Percentiles rank a stretch among this genome's conserved stretches.
These are phyloP conservation scores for Epichloe glyceriae DNA, from an alignment of 2,329 filamentous ascomycete genomes.

Conservation along the genomic window DNA sequence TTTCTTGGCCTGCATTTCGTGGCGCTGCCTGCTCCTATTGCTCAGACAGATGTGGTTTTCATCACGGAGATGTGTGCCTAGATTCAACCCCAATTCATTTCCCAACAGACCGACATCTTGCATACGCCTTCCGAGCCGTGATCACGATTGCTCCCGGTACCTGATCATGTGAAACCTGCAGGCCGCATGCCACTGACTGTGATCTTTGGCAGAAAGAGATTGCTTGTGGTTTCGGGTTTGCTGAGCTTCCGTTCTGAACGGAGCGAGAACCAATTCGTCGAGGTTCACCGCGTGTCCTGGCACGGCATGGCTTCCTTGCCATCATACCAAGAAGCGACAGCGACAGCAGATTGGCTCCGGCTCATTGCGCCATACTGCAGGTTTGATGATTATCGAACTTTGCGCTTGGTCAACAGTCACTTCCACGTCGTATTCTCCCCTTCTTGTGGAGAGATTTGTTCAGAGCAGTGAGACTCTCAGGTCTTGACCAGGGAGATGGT, in stretches of 20 bases:
- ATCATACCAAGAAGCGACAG: constrained; percentile 39
- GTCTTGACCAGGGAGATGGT: constrained; percentile 33
- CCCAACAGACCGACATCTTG: background rate
- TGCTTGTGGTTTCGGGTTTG: background rate
- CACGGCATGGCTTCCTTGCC: constrained; percentile 24
- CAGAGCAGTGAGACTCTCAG: constrained; percentile 22
- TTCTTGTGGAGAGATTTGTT: constrained; percentile 40
- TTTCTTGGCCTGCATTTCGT: background rate
- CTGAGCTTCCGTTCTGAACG: background rate
- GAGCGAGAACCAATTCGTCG: background rate
- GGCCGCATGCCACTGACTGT: no score
- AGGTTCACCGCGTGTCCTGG: background rate
- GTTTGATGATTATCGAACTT: constrained; percentile 26
- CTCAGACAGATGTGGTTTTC: background rate
- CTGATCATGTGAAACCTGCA: background rate
- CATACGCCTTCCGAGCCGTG: background rate
- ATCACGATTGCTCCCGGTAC: background rate
- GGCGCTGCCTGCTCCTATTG: background rate
- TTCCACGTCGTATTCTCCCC: constrained; percentile 38
- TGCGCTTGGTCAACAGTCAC: constrained; percentile 35
- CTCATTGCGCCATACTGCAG: constrained; percentile 33
- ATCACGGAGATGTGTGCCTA: background rate
- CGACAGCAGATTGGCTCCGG: constrained; percentile 33
- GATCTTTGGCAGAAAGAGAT: no score
- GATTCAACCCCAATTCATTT: background rate